phyloP scores from a whole-genome alignment of 441 rosid genomes.

The Erodium moschatum region DNA sequence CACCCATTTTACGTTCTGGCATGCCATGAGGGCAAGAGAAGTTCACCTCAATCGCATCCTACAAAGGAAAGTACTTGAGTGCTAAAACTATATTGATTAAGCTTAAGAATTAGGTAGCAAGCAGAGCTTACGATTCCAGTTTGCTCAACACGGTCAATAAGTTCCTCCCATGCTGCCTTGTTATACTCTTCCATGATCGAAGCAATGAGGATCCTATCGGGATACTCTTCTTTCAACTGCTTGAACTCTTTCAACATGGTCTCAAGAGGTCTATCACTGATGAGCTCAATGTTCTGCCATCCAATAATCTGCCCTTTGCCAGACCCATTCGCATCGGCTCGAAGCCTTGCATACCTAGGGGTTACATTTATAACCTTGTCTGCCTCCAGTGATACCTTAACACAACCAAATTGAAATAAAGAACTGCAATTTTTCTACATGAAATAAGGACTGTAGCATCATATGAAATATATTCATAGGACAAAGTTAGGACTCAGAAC shows the following conservation, averaged over 20 bases:
- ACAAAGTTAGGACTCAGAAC: not conserved
- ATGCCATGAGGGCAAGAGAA: slow-evolving; percentile 97
- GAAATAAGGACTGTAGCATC: not conserved
- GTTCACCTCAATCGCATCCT: slow-evolving; percentile 93
- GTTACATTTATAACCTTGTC: slow-evolving; percentile 81
- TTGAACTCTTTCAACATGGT: slow-evolving; percentile 80
- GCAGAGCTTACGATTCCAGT: slow-evolving; percentile 67
- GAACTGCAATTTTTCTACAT: slow-evolving; percentile 11
- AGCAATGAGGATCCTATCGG: slow-evolving; percentile 84
- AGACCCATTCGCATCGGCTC: slow-evolving; percentile 61
- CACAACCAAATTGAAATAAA: slow-evolving; percentile 21
- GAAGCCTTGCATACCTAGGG: slow-evolving; percentile 73
- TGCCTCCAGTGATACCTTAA: slow-evolving; percentile 82
- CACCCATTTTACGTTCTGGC: slow-evolving; percentile 98
- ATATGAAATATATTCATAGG: not conserved
- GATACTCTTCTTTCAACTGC: slow-evolving; percentile 67
- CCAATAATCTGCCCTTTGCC: slow-evolving; percentile 77
- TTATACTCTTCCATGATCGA: slow-evolving; percentile 91
- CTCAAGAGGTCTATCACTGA: slow-evolving; percentile 85
- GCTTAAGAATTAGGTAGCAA: not conserved
- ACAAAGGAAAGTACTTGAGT: slow-evolving; percentile 9
- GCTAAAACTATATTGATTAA: not conserved
- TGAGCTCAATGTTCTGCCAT: slow-evolving; percentile 95
- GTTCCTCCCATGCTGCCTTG: slow-evolving; percentile 89
- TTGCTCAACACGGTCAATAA: slow-evolving; percentile 88